phyloP scores from a whole-genome alignment of 1,284 basidiomycete genomes.

The Hymenochaete sp. region DNA sequence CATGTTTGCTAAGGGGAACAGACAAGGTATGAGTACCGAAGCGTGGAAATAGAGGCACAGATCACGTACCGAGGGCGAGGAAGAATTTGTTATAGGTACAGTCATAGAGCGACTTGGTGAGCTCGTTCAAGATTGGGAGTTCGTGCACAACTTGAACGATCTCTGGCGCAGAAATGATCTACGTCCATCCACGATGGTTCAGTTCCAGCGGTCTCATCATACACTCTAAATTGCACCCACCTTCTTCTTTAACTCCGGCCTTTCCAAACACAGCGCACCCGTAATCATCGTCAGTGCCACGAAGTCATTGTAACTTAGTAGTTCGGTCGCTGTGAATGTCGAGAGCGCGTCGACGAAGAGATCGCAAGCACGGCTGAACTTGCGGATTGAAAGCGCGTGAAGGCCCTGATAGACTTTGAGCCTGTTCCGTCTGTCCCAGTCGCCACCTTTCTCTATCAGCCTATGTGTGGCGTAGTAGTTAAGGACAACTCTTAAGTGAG shows the following conservation, averaged over 20 bases:
- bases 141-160: constrained; percentile 68
- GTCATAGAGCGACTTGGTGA: constrained; percentile 76
- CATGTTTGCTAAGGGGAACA: constrained; percentile 55
- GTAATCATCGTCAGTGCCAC: constrained; percentile 81
- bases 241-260: constrained; percentile 91
- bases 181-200: neutral
- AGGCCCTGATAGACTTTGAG: constrained; percentile 94
- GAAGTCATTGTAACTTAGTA: constrained; percentile 88
- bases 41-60: neutral
- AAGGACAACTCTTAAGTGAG: neutral
- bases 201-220: neutral
- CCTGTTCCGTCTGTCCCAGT: constrained; percentile 95
- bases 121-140: constrained; percentile 58
- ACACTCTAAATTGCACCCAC: constrained; percentile 31
- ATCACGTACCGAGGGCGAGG: constrained; percentile 62
- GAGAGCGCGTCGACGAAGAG: constrained; percentile 86
- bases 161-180: constrained; percentile 64
- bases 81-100: constrained; percentile 96
- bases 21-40: neutral
- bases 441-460: constrained; percentile 91
- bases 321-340: constrained; percentile 90
- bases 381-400: constrained; percentile 79
- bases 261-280: constrained; percentile 67
- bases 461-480: constrained; percentile 32
- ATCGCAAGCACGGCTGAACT: constrained; percentile 62